These are phyloP conservation scores for Boletus rubescentipes DNA, from an alignment of 768 basidiomycete genomes.

Conservation along the genomic window DNA sequence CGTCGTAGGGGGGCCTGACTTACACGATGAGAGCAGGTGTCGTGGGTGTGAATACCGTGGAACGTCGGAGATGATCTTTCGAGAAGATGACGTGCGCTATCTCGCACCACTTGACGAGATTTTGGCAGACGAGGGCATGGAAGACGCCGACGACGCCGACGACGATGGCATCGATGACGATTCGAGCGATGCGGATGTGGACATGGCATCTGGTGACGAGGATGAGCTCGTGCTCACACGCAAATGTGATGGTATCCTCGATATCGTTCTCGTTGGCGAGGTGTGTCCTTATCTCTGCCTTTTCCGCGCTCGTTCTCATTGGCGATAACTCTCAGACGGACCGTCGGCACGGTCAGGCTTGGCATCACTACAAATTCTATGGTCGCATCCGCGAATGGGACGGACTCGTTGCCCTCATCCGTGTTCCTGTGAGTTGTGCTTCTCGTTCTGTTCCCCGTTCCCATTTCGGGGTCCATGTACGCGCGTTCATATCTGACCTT, in stretches of 20 bases:
- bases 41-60: constrained; percentile 29
- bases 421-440: constrained; percentile 35
- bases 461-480: not conserved
- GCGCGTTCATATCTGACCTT: constrained; percentile 3
- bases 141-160: constrained; percentile 29
- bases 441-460: not conserved
- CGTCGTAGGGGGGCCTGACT: constrained; percentile 35
- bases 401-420: constrained; percentile 53
- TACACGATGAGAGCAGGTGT: constrained; percentile 45
- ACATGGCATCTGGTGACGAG: constrained; percentile 24
- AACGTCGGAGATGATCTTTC: constrained; percentile 29
- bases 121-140: constrained; percentile 10
- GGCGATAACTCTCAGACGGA: constrained; percentile 43
- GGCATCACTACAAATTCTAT: constrained; percentile 47
- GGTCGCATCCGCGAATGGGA: constrained; percentile 61
- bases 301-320: not conserved
- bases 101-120: constrained; percentile 18
- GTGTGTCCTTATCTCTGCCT: constrained; percentile 31
- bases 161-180: constrained; percentile 30
- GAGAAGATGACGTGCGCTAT: constrained; percentile 24
- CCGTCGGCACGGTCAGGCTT: constrained; percentile 43
- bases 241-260: constrained; percentile 54
- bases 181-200: constrained; percentile 24
- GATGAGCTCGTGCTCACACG: constrained; percentile 25
- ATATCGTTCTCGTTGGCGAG: constrained; percentile 62